Conservation (phyloP, 1,139 yeast species). For the Pichia sp. region DNA sequence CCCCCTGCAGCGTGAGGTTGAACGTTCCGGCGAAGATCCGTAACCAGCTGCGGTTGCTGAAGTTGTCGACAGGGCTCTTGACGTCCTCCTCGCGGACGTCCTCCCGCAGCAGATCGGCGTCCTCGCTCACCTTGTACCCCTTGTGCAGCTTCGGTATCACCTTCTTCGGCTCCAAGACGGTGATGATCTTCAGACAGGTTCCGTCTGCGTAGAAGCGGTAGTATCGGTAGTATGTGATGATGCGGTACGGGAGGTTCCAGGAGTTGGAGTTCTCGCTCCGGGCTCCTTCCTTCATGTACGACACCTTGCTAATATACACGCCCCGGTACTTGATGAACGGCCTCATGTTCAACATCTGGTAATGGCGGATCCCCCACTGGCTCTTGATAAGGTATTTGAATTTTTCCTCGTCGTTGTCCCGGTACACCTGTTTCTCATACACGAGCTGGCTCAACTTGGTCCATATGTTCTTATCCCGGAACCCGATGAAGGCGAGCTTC, state of each 20-base stretch:
- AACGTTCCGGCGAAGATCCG: conserved; percentile 51
- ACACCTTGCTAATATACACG: conserved; percentile 78
- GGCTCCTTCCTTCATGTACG: conserved; percentile 78
- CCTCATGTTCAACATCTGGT: conserved; percentile 46
- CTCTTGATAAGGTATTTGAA: conserved; percentile 36
- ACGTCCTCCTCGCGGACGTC: not conserved
- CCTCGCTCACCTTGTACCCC: conserved; percentile 17
- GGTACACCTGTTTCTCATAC: conserved; percentile 55
- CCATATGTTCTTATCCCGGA: conserved; percentile 54
- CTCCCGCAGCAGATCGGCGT: conserved; percentile 13
- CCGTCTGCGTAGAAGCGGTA: conserved; percentile 80
- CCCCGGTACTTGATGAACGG: conserved; percentile 82
- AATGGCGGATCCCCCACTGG: conserved; percentile 48
- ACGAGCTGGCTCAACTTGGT: conserved; percentile 48
- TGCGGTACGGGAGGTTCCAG: conserved; percentile 74
- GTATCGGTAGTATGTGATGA: conserved; percentile 85
- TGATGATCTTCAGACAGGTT: conserved; percentile 57
- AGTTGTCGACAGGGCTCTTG: conserved; percentile 13
- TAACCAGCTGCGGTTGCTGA: conserved; percentile 26
- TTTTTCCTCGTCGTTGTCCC: conserved; percentile 30
- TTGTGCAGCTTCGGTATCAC: conserved; percentile 40
- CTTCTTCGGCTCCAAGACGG: conserved; percentile 60
- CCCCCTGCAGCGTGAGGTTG: conserved; percentile 53
- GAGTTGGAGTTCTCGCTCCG: conserved; percentile 59
- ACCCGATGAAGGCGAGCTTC: conserved; percentile 58